Percentiles rank a stretch among this genome's conserved stretches.
Conservation (phyloP, 2,329 filamentous ascomycete species). For the Arachnopeziza araneosa region DNA sequence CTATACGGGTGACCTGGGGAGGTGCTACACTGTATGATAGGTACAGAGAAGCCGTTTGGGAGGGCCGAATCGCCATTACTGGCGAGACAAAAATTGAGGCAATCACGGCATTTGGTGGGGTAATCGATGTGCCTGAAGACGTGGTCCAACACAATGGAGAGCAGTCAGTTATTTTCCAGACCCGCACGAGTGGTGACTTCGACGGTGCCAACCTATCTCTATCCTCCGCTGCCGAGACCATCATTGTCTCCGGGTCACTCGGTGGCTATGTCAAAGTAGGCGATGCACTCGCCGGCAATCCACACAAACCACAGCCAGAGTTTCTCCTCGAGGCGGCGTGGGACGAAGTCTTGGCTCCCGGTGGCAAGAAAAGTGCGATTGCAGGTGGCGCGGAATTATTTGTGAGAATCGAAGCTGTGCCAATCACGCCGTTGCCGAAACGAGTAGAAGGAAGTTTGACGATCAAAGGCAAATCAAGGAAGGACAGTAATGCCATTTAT, state of each 20-base stretch:
- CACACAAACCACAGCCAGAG: conserved; percentile 26
- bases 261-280: conserved; percentile 32
- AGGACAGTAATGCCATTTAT: conserved; percentile 13
- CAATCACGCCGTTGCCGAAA: conserved; percentile 19
- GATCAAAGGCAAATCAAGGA: not conserved
- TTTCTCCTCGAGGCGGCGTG: conserved; percentile 14
- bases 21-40: conserved; percentile 31
- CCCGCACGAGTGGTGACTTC: conserved; percentile 29
- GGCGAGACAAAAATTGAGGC: conserved; percentile 14
- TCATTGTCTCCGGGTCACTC: conserved; percentile 23
- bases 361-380: conserved; percentile 18
- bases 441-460: conserved; percentile 18
- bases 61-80: conserved; percentile 24
- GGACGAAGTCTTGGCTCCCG: conserved; percentile 16
- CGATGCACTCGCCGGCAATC: conserved; percentile 24
- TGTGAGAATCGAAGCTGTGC: conserved; percentile 19
- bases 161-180: conserved; percentile 20
- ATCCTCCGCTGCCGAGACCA: conserved; percentile 7
- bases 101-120: conserved; percentile 24
- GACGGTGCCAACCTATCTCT: conserved; percentile 27
- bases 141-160: conserved; percentile 9
- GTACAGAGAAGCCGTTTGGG: conserved; percentile 32
- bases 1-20: conserved; percentile 29
- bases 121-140: conserved; percentile 21
- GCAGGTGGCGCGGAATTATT: conserved; percentile 26